Evolutionary conservation across 1,139 yeast genomes (phyloP), one percentile per base, ranked within the genome.

Genomic region (Blastobotrys proliferans): DNA sequence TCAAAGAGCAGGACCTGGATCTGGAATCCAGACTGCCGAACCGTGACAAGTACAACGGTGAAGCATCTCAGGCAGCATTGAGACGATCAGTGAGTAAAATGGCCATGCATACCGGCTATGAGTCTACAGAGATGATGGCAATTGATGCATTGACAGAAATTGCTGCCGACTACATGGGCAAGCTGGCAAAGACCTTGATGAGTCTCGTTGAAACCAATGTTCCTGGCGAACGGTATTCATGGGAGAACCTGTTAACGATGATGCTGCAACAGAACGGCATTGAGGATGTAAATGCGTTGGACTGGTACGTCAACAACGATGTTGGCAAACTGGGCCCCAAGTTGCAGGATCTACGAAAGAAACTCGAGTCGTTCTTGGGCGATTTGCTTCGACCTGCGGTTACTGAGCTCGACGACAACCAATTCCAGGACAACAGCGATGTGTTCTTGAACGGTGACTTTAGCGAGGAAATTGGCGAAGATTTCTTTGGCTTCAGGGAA

Each of bases 401-500:
- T 27, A 74, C 73, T 46, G 92, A 84, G 50, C 72, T 81, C 51
- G 82, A 76, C 44, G 97, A 90, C 57, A 74, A 77, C 45, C 83
- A 82, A 53, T 92, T 92, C 62, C 80, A 72, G 34, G 98, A 92
- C 58, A 86, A 88, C 56, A 84, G 95, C 60, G 97, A 92, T 51
- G 95, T 90, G 61, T 92, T 90, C 57, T 69, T 90, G 54, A 85
- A 94, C 17, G 99, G 99, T 46, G 97, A 88, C 56, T 94, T 92
- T 60, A 83, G 96, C 1, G 83, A 79, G 56, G 96, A 88, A 51
- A 69, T 92, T 40, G 98, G 98, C 11, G 73, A 69, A 41, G 99
- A 94, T 65, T 92, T 90, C 72, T 94, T 94, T 68, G 99, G 99
- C 0, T 94, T 94, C 69, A 83, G 77, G 57, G 97, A 90, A 54